Base-by-base conservation (phyloP, 1,139 yeast species). In the Suhomyces anneliseae region DNA sequence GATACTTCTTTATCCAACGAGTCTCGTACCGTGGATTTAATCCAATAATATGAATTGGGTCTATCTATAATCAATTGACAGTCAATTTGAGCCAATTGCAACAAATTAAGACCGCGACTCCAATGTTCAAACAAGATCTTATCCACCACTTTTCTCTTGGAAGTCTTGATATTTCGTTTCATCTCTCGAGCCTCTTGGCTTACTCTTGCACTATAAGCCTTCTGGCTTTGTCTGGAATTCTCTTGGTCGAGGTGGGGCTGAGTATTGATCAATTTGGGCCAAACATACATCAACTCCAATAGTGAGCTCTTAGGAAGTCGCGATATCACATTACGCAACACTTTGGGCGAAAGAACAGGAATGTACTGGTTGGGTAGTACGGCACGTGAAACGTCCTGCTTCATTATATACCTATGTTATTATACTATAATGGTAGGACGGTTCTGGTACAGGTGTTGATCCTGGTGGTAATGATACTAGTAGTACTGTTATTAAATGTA, bases 41-140 rank as follows among this genome's bases (percentile, higher is more conserved):
- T 68, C 92, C 95, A 87, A 26, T 64, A 64, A 54, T 70, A 77
- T 0, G 71, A 53, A 38, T 68, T 66, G 0, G 88, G 84, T 42
- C 76, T 74, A 54, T 83, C 85, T 5, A 85, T 78, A 36, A 87
- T 69, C 39, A 77, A 60, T 54, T 83, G 87, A 48, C 87, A 79
- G 56, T 88, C 95, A 8, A 87, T 66, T 54, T 87, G 92, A 0
- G 95, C 86, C 40, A 83, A 61, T 59, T 88, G 96, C 15, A 82
- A 70, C 7, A 87, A 64, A 55, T 84, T 87, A 42, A 87, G 64
- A 0, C 95, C 95, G 4, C 68, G 57, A 1, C 79, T 71, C 83
- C 90, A 87, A 57, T 72, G 81, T 33, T 82, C 82, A 36, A 69
- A 71, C 8, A 84, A 52, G 11, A 85, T 67, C 41, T 66, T 65